A percentile compares a stretch with the other conserved stretches of the same genome.
These are phyloP conservation scores for Mycena citricolor DNA, from an alignment of 1,284 basidiomycete species.

Conservation along the genomic window DNA sequence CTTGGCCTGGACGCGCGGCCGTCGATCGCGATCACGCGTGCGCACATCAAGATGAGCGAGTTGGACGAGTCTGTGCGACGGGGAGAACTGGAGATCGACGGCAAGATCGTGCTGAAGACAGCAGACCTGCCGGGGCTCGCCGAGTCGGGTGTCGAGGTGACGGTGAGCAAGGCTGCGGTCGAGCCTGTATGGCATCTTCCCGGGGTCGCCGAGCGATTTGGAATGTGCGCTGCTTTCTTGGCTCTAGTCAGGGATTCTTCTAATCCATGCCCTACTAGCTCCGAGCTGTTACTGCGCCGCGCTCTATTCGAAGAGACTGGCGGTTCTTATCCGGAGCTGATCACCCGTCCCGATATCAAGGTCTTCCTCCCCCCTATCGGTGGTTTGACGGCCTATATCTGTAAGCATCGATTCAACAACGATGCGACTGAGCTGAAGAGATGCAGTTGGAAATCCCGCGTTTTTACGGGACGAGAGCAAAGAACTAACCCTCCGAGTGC, in stretches of 20 bases:
- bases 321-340: slow-evolving; percentile 95
- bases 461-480: slow-evolving; percentile 79
- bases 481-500: slow-evolving; percentile 88
- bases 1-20: slow-evolving; percentile 75
- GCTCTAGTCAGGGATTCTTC: neutral
- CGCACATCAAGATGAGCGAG: slow-evolving; percentile 89
- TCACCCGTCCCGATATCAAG: slow-evolving; percentile 94
- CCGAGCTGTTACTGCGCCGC: slow-evolving; percentile 81
- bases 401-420: no score
- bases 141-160: slow-evolving; percentile 81
- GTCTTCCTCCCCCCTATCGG: slow-evolving; percentile 96
- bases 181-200: slow-evolving; percentile 96
- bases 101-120: slow-evolving; percentile 77
- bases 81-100: slow-evolving; percentile 80
- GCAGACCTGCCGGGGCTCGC: slow-evolving; percentile 61
- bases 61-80: slow-evolving; percentile 79
- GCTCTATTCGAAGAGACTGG: slow-evolving; percentile 94
- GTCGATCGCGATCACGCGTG: slow-evolving; percentile 87
- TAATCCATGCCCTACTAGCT: slow-evolving; percentile 45
- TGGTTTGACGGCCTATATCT: slow-evolving; percentile 90
- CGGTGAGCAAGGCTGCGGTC: slow-evolving; percentile 84
- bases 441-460: slow-evolving; percentile 75
- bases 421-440: no score
- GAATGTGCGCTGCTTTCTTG: slow-evolving; percentile 58
- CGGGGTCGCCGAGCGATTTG: slow-evolving; percentile 87